Conservation (phyloP, 2,329 filamentous ascomycete species). For the Lasiodiplodia sp. region DNA sequence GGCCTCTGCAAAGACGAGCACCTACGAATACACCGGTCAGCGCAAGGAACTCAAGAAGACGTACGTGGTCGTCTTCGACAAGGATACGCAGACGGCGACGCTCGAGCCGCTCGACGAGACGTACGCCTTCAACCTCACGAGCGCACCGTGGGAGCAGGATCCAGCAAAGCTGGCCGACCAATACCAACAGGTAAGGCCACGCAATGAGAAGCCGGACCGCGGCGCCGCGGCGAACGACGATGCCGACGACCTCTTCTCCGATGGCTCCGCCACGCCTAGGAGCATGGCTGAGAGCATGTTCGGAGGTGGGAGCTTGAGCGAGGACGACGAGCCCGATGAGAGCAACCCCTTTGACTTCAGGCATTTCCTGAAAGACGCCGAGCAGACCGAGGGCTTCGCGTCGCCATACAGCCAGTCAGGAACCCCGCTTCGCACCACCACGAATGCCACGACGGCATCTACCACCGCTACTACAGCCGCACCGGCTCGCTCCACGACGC, state of each 20-base stretch:
- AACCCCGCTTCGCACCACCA: conserved; percentile 26
- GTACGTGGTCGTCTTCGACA: conserved; percentile 75
- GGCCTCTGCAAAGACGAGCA: conserved; percentile 39
- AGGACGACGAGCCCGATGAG: conserved; percentile 49
- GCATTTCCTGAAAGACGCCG: conserved; percentile 51
- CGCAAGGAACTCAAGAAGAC: conserved; percentile 42
- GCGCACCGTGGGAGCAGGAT: conserved; percentile 71
- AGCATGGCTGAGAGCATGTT: conserved; percentile 17
- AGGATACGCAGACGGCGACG: conserved; percentile 75
- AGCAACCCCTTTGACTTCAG: conserved; percentile 59
- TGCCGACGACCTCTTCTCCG: conserved; percentile 41
- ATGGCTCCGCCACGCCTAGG: conserved; percentile 18
- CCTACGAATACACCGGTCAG: conserved; percentile 51
- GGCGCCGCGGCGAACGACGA: conserved; percentile 29
- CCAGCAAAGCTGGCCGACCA: conserved; percentile 69
- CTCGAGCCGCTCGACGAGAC: conserved; percentile 83
- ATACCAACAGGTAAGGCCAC: conserved; percentile 68
- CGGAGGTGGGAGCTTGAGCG: conserved; percentile 20
- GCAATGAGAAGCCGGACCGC: conserved; percentile 33
- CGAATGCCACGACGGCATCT: not conserved
- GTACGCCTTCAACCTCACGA: conserved; percentile 85
- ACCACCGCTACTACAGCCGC: conserved; percentile 1
- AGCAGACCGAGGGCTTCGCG: conserved; percentile 42
- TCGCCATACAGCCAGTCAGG: conserved; percentile 33
- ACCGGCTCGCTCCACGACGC: conserved; percentile 9